These are phyloP conservation scores for Schizophyllum commune DNA, from an alignment of 1,284 basidiomycete species.

Conservation along the genomic window DNA sequence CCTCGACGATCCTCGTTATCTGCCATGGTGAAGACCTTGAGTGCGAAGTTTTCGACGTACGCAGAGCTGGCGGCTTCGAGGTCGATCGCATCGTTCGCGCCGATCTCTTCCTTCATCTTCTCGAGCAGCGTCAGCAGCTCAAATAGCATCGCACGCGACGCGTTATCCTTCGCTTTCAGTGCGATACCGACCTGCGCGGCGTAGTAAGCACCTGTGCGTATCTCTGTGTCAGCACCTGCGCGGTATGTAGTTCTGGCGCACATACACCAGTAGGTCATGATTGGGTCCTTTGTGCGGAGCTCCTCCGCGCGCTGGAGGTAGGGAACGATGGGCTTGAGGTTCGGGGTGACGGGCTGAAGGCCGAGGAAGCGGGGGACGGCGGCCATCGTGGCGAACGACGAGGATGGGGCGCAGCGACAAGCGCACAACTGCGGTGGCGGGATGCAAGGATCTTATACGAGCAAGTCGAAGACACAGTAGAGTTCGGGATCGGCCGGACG, in stretches of 20 bases:
- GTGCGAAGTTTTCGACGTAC: conserved; percentile 91
- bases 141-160: conserved; percentile 67
- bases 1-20: conserved; percentile 87
- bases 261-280: conserved; percentile 94
- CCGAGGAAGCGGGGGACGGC: background rate
- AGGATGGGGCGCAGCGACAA: background rate
- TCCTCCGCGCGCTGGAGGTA: conserved; percentile 90
- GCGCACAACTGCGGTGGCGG: background rate
- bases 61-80: conserved; percentile 78
- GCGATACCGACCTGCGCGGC: conserved; percentile 84
- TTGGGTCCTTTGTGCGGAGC: conserved; percentile 71
- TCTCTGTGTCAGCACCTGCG: background rate
- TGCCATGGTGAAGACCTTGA: conserved; percentile 82
- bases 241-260: conserved; percentile 12
- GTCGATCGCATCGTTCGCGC: conserved; percentile 75
- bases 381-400: background rate
- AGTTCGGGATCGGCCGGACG: background rate
- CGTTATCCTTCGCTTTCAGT: conserved; percentile 49
- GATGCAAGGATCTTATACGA: background rate
- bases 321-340: conserved; percentile 61
- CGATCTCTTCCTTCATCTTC: conserved; percentile 69
- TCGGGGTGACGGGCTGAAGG: conserved; percentile 21
- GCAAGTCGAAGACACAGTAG: background rate
- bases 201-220: conserved; percentile 70
- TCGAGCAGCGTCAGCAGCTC: conserved; percentile 77